Evolutionary conservation across 2,329 filamentous ascomycete species (phyloP).

Genomic region (Mycocentrospora acerina): DNA sequence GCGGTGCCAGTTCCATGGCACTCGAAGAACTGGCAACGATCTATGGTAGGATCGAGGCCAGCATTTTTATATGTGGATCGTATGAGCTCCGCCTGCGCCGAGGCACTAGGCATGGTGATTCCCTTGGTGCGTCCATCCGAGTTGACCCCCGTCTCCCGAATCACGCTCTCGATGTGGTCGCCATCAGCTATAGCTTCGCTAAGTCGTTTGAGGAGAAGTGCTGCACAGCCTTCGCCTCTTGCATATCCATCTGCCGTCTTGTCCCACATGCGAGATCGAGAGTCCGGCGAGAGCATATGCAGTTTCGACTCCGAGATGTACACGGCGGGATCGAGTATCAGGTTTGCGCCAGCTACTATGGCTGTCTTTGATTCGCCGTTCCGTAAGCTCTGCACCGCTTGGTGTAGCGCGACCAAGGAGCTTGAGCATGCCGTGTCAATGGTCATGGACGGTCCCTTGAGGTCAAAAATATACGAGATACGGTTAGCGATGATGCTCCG

Average conservation of each 20-base stretch:
- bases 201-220: conserved; percentile 55
- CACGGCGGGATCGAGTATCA: conserved; percentile 10
- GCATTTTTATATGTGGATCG: conserved; percentile 39
- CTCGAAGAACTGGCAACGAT: conserved; percentile 40
- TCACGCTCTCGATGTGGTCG: conserved; percentile 47
- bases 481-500: conserved; percentile 35
- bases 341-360: too few species aligned
- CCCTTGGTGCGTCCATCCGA: conserved; percentile 44
- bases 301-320: conserved; percentile 30
- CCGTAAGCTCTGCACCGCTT: conserved; percentile 10
- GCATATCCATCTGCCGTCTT: conserved; percentile 52
- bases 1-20: conserved; percentile 44
- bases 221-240: conserved; percentile 55
- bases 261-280: conserved; percentile 33
- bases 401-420: conserved; percentile 29
- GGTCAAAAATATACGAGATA: conserved; percentile 39
- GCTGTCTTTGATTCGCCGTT: conserved; percentile 12
- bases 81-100: conserved; percentile 41
- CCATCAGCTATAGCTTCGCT: conserved; percentile 50
- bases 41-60: conserved; percentile 34
- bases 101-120: conserved; percentile 48
- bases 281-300: conserved; percentile 35
- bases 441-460: conserved; percentile 38
- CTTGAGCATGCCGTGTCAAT: conserved; percentile 43
- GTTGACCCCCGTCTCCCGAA: conserved; percentile 40